phyloP scores from a whole-genome alignment of 768 basidiomycete species.

The Galerina marginata region DNA sequence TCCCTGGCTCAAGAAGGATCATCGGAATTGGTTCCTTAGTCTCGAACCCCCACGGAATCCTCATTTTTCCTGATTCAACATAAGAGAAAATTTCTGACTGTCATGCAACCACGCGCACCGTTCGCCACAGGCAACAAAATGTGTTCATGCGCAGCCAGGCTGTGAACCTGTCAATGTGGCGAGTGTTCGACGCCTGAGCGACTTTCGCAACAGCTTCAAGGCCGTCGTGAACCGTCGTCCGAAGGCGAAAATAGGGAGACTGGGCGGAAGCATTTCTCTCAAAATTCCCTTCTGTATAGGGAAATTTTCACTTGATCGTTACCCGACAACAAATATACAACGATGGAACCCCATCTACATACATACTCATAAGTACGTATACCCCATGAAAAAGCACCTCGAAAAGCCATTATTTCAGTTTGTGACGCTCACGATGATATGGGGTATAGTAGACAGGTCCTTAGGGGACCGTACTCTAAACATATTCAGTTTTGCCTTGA shows the following conservation, averaged over 20 bases:
- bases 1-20: not conserved
- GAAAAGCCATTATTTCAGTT: no score
- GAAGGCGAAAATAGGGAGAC: not conserved
- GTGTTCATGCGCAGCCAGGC: not conserved
- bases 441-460: no score
- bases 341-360: no score
- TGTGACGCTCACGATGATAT: no score
- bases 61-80: not conserved
- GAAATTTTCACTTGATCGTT: not conserved
- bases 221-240: conserved; percentile 8
- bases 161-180: not conserved
- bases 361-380: no score
- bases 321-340: not conserved
- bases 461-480: no score
- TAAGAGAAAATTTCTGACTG: no score
- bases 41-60: not conserved
- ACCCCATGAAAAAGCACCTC: no score
- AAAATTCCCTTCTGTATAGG: not conserved
- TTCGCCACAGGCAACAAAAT: no score
- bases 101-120: no score
- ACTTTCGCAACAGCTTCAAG: not conserved
- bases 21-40: not conserved
- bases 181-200: not conserved
- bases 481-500: no score
- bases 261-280: not conserved